These are phyloP conservation scores for Westerdykella ornata DNA, from an alignment of 2,329 filamentous ascomycete species.

Conservation along the genomic window DNA sequence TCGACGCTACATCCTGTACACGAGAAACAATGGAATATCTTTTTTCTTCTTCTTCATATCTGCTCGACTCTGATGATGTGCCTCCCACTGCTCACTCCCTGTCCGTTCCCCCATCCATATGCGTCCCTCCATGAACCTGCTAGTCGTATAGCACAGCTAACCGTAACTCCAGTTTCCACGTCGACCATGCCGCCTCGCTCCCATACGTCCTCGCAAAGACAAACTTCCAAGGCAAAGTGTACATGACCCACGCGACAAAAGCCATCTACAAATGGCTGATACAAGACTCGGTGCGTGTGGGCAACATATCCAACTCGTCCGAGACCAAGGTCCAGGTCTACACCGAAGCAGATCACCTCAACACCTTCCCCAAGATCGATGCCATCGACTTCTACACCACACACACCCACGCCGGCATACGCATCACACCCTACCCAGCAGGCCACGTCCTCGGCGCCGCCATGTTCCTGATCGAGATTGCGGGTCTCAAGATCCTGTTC, in stretches of 20 bases:
- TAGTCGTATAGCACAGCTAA: slow-evolving; percentile 13
- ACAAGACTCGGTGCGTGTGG: slow-evolving; percentile 89
- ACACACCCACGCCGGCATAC: slow-evolving; percentile 91
- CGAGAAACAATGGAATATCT: slow-evolving; percentile 38
- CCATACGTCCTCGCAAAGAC: slow-evolving; percentile 97
- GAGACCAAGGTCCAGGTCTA: slow-evolving; percentile 66
- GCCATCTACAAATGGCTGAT: slow-evolving; percentile 99
- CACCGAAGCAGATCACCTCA: slow-evolving; percentile 89
- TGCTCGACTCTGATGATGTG: slow-evolving; percentile 34
- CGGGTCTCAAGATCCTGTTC: slow-evolving; percentile 92
- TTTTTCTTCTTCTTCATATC: slow-evolving; percentile 27
- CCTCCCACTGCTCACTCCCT: slow-evolving; percentile 10
- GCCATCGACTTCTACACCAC: slow-evolving; percentile 98
- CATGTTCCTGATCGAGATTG: slow-evolving; percentile 98
- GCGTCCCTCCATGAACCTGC: background rate
- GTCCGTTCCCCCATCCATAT: slow-evolving; percentile 4
- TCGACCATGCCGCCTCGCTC: slow-evolving; percentile 97
- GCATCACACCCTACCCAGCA: slow-evolving; percentile 93
- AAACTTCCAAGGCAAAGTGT: slow-evolving; percentile 91
- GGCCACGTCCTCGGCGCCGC: slow-evolving; percentile 96
- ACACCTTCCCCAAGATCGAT: slow-evolving; percentile 89
- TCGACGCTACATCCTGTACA: slow-evolving; percentile 28
- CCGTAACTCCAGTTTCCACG: slow-evolving; percentile 69
- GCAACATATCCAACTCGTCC: slow-evolving; percentile 58
- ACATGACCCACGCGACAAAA: slow-evolving; percentile 99